Evolutionary conservation across 306 rosid species (phyloP), one percentile per base, ranked within the genome.

Genomic region (Sesbania bispinosa): DNA sequence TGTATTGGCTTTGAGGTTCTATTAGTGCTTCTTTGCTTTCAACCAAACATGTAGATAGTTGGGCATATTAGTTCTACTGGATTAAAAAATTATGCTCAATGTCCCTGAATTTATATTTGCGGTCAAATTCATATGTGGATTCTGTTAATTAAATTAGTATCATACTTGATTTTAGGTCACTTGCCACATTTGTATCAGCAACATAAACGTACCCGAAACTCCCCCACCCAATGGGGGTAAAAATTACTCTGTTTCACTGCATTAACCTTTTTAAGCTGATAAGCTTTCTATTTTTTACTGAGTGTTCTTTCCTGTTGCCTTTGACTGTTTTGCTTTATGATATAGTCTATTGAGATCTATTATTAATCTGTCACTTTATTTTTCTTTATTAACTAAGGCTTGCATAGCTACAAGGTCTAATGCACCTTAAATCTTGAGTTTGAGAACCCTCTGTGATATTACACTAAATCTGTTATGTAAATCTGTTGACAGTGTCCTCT

Each of bases 401-500:
- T 65, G 14, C 45, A 32, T 11, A 24, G 65, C 46, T 24, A 11
- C 51, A 24, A 6, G 60, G 59, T 77, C 26, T 57, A 21, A 35
- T 43, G 59, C 64, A 38, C 65, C 53, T 13, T 52, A 43, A 61
- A 33, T 80, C 35, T 29, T 0, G 38, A 36, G 46, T 63, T 47
- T 62, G 42, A 55, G 33, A 51, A 41, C 63, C 24, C 24, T 69
- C 24, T 62, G 30, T 70, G 33, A 60, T 69, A 26, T 64, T 55
- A 59, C 62, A 9, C 71, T 81, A 19, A 78, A 66, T 38, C 23
- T 42, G 32, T 79, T 53, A 11, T 61, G 54, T 54, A 72, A 47
- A 78, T 71, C 24, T 90, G 68, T 45, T 81, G 62, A 79, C 88
- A 92, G 97, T 92, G 97, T 55, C 92, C 96, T 70, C 97, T 92